These are phyloP conservation scores for Termitomyces sp. DNA, from an alignment of 768 basidiomycete genomes.

Conservation along the genomic window DNA sequence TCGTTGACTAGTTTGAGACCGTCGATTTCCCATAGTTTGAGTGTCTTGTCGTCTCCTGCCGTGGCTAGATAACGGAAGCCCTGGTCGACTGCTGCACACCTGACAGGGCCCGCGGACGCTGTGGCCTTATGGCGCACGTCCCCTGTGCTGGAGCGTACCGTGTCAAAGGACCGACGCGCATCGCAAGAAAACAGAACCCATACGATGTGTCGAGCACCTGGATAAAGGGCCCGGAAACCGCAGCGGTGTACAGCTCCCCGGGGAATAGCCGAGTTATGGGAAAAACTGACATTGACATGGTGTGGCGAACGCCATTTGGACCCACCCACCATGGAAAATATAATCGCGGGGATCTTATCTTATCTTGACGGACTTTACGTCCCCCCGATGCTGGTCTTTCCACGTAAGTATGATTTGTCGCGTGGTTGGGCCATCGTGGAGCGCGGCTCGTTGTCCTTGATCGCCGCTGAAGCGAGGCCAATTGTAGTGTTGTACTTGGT, in stretches of 20 bases:
- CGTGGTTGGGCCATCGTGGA: neutral
- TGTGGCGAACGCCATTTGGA: neutral
- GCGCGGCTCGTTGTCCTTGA: neutral
- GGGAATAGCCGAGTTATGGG: slow-evolving; percentile 48
- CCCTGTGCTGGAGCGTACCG: slow-evolving; percentile 39
- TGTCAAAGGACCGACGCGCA: neutral
- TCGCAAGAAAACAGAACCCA: slow-evolving; percentile 14
- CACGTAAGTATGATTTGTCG: neutral
- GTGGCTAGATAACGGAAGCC: slow-evolving; percentile 49
- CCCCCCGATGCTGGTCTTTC: neutral
- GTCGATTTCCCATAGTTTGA: slow-evolving; percentile 71
- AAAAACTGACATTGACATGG: slow-evolving; percentile 36
- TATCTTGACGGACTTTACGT: neutral
- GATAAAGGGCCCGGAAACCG: slow-evolving; percentile 57
- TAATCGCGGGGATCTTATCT: slow-evolving; percentile 6
- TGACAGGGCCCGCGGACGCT: slow-evolving; percentile 49
- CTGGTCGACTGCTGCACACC: slow-evolving; percentile 49
- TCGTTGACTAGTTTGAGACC: slow-evolving; percentile 50
- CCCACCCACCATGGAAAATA: neutral
- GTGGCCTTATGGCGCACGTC: slow-evolving; percentile 40
- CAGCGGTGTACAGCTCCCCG: slow-evolving; percentile 28
- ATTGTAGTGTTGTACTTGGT: neutral
- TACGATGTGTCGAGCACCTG: slow-evolving; percentile 55
- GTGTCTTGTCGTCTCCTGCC: slow-evolving; percentile 72
- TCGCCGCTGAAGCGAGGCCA: neutral